Percentiles rank a stretch among this genome's conserved stretches.
Evolutionary conservation across 306 rosid genomes (phyloP).

Genomic region (Purshia tridentata): DNA sequence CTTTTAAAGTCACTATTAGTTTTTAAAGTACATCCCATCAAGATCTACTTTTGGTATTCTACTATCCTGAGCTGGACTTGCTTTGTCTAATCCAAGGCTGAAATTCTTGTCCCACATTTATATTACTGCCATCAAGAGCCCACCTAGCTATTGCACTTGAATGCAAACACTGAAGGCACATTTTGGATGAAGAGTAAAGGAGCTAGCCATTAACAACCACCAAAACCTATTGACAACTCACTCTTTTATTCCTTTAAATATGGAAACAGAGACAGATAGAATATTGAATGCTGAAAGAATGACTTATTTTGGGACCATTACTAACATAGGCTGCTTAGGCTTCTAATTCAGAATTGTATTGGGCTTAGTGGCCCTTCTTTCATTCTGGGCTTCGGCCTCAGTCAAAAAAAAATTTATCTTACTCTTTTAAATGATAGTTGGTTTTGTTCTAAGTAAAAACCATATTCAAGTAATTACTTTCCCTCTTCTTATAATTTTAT

Average conservation of each 20-base stretch:
- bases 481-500: no score
- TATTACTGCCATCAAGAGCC: not conserved
- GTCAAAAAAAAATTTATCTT: no score
- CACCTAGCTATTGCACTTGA: not conserved
- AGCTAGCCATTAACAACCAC: not conserved
- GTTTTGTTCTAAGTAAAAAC: no score
- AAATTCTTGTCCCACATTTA: conserved; percentile 8
- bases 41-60: no score
- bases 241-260: conserved; percentile 4
- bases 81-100: not conserved
- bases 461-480: no score
- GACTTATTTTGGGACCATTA: conserved; percentile 1
- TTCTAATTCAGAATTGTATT: not conserved
- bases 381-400: no score
- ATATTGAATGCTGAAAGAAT: not conserved
- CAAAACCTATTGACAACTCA: not conserved
- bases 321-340: conserved; percentile 2
- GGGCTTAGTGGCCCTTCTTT: no score
- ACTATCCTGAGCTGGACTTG: not conserved
- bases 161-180: conserved; percentile 7
- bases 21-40: no score
- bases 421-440: no score
- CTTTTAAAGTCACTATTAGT: no score
- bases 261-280: not conserved
- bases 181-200: not conserved